Base-by-base conservation (phyloP, 352 stramenopile species). In the Phytophthora fragariae region DNA sequence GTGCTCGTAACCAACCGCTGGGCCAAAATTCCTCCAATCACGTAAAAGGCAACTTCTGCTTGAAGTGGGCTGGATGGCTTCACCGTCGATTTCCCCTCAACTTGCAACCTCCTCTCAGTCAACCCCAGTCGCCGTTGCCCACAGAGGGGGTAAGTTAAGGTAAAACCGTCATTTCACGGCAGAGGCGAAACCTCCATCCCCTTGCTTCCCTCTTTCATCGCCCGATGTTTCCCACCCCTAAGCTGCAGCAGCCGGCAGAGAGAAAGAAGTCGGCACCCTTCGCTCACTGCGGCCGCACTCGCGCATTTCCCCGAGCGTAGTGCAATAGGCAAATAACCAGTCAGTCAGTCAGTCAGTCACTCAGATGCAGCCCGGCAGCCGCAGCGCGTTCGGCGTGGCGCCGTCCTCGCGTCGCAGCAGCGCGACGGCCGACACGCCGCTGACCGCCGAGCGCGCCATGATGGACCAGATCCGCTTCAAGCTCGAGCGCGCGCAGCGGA, bases 381-480 rank as follows among this genome's bases (percentile, higher is more conserved):
- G 24, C 35, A 73, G 29, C 46, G 35, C 24, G n/a, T 62, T 62
- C 61, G 27, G 33, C 33, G 33, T 11, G 33, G 11, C 50, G 37
- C 33, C 66, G 19, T 19, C 71, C 0, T 50, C 73, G 15, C 69
- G 65, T 15, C 73, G 59, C 8, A 50, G 44, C 14, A 62, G 55
- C 39, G 33, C 61, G 17, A 21, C 65, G 47, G 54, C 39, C 10
- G 57, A 80, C 27, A 41, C 31, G 41, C 77, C 77, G n/a, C 63
- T 84, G 7, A 84, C 84, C n/a, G 80, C 71, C 15, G 86, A 93
- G 72, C 86, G 86, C 60, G 77, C 70, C 35, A 90, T 90, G 84
- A 91, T 93, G 81, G 81, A 91, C 39, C 73, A 88, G 67, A 93
- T 93, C 70, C 86, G 84, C 50, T 79, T 71, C 39, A 93, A 92